Base-by-base conservation (phyloP, 176 grass and related monocot species). In the Paspalum vaginatum region DNA sequence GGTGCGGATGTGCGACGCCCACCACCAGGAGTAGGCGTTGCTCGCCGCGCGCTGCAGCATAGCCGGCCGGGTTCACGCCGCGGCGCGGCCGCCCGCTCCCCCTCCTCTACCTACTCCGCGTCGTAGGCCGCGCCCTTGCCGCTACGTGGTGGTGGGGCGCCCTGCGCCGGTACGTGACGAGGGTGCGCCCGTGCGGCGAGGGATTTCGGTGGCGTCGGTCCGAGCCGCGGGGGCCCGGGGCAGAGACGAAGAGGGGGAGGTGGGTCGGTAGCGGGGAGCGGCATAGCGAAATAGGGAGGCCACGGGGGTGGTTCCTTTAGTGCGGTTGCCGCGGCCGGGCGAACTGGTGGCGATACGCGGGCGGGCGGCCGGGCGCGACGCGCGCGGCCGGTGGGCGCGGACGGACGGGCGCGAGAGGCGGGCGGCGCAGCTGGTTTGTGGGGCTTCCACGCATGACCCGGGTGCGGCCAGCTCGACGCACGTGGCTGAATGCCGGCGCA, bases 11-110 rank as follows among this genome's bases (percentile, higher is more conserved):
- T 92, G 89, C 53, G 84, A 90, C 54, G 89, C 93, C 93, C 93
- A 95, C 93, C 93, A 95, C 89, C 93, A 95, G 48, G 93, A 92
- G 87, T 94, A 94, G 57, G 92, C 92, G 85, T 94, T 94, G 92
- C 81, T 91, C 54, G 92, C 93, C 10, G 89, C 93, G 68, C 93
- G 90, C 77, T 95, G 93, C 82, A 95, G 85, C 93, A 95, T 95
- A 67, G 87, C 68, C 72, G 76, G 69, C 45, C 37, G 6, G 52
- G 61, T 45, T 81, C 77, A 70, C 63, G 63, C 81, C 53, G 18
- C 53, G 70, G 76, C 47, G 70, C 38, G 76, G 56, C 69, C 68
- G 65, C 67, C 41, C 50, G 25, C 60, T 65, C 15, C 48, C 8
- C 5, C 47, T 40, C 16, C 44, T 79, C 8, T 18, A 27, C 11